Conservation (phyloP, 1,284 basidiomycete genomes). For the Coniferiporia weirii region DNA sequence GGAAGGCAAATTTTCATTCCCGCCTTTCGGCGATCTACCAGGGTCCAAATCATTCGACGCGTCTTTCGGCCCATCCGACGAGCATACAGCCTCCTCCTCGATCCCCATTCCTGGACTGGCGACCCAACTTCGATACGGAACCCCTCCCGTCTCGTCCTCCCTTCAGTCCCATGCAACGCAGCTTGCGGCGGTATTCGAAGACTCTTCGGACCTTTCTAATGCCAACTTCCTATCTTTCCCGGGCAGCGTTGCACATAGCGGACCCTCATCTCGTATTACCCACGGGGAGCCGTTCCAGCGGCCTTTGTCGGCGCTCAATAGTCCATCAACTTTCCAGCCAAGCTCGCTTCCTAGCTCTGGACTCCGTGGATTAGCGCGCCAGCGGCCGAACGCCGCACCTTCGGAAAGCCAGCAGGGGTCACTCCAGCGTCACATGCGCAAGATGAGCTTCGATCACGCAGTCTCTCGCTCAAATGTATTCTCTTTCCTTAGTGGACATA, state of each 20-base stretch:
- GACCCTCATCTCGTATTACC: constrained; percentile 28
- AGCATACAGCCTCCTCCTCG: constrained; percentile 19
- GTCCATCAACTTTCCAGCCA: constrained; percentile 49
- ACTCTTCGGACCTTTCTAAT: constrained; percentile 26
- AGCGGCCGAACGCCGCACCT: constrained; percentile 34
- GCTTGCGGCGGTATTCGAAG: constrained; percentile 53
- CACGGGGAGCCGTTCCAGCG: constrained; percentile 35
- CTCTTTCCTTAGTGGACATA: constrained; percentile 43
- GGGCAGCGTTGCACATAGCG: constrained; percentile 4
- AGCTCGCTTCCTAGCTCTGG: constrained; percentile 64
- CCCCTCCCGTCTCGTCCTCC: constrained; percentile 36
- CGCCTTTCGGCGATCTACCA: constrained; percentile 24
- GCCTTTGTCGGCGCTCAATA: constrained; percentile 41
- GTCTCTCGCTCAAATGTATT: constrained; percentile 63
- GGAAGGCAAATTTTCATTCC: constrained; percentile 42
- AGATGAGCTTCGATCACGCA: constrained; percentile 91
- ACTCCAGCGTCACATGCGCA: constrained; percentile 66
- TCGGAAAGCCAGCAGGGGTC: constrained; percentile 38
- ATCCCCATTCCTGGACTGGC: constrained; percentile 43
- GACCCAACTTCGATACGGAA: constrained; percentile 45
- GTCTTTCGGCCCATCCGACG: constrained; percentile 7
- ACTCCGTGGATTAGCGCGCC: constrained; percentile 44
- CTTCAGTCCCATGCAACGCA: constrained; percentile 35
- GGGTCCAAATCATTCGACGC: constrained; percentile 18
- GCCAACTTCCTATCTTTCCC: constrained; percentile 1